phyloP scores from a whole-genome alignment of 345 rosid species.

The Eucalyptus sp. region DNA sequence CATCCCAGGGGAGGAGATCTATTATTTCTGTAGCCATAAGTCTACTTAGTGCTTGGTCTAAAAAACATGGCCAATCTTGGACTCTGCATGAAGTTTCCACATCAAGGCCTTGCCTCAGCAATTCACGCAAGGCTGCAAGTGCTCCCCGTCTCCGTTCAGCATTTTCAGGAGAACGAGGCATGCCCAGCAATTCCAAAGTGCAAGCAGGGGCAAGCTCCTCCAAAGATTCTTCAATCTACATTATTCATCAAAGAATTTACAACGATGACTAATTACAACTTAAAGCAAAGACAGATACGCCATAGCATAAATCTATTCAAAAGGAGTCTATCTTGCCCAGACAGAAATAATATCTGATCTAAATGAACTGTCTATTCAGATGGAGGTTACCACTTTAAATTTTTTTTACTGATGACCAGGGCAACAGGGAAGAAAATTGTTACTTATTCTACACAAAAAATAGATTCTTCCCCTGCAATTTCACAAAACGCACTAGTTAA shows the following conservation, averaged over 20 bases:
- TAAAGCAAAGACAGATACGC: not conserved
- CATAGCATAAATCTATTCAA: not conserved
- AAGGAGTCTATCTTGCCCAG: not conserved
- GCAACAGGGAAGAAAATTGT: not conserved
- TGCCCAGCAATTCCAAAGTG: constrained; percentile 83
- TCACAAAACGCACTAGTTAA: not conserved
- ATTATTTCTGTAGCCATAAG: constrained; percentile 82
- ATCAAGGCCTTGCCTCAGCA: constrained; percentile 89
- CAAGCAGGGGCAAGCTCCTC: constrained; percentile 99
- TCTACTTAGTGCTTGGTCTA: constrained; percentile 62
- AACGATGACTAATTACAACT: not conserved
- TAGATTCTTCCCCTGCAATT: not conserved
- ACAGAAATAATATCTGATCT: not conserved
- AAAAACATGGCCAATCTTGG: constrained; percentile 82
- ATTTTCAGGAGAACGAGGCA: constrained; percentile 75
- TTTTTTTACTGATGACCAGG: not conserved
- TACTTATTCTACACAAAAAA: not conserved
- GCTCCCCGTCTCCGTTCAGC: constrained; percentile 82
- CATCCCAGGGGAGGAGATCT: constrained; percentile 89
- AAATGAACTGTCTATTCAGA: not conserved
- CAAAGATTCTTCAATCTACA: constrained; percentile 86
- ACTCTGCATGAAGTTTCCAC: constrained; percentile 78
- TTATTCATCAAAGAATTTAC: not conserved
- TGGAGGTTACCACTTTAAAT: not conserved
- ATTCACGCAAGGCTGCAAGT: constrained; percentile 78